phyloP scores from a whole-genome alignment of 2,329 filamentous ascomycete species.

The Diaporthe ilicicola region DNA sequence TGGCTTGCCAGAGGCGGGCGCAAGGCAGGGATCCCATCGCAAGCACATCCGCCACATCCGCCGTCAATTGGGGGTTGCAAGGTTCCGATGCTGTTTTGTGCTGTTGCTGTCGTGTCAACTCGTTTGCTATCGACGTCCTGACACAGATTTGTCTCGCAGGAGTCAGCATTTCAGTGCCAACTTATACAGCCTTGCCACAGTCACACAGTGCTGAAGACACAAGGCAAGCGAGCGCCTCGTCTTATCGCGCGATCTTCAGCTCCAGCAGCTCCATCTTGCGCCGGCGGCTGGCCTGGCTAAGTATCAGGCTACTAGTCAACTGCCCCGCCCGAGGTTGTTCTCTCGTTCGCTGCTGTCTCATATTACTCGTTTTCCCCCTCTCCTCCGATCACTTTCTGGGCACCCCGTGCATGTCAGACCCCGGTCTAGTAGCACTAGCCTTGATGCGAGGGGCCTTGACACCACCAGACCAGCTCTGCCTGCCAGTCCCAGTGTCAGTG shows the following conservation, averaged over 20 bases:
- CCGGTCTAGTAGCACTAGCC: constrained; percentile 21
- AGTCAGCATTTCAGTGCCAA: background rate
- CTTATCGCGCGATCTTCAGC: background rate
- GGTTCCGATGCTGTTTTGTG: background rate
- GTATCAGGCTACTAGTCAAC: background rate
- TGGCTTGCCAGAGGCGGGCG: background rate
- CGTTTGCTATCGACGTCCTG: background rate
- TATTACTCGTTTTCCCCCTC: background rate
- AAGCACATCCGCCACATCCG: constrained; percentile 15
- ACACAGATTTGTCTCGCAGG: background rate
- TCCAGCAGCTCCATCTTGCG: background rate
- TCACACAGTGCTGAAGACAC: constrained; percentile 10
- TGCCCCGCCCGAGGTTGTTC: constrained; percentile 1
- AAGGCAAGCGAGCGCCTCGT: background rate
- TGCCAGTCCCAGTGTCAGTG: constrained; percentile 1
- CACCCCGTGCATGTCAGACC: constrained; percentile 13
- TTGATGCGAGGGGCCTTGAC: constrained; percentile 15
- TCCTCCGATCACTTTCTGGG: background rate
- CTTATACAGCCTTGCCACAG: background rate
- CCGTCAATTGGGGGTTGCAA: background rate
- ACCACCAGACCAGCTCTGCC: constrained; percentile 8
- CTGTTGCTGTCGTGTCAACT: constrained; percentile 16
- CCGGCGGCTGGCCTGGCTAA: background rate
- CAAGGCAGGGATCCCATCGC: constrained; percentile 3
- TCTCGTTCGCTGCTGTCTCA: background rate